phyloP scores from a whole-genome alignment of 306 rosid genomes.

The Ceratonia siliqua region DNA sequence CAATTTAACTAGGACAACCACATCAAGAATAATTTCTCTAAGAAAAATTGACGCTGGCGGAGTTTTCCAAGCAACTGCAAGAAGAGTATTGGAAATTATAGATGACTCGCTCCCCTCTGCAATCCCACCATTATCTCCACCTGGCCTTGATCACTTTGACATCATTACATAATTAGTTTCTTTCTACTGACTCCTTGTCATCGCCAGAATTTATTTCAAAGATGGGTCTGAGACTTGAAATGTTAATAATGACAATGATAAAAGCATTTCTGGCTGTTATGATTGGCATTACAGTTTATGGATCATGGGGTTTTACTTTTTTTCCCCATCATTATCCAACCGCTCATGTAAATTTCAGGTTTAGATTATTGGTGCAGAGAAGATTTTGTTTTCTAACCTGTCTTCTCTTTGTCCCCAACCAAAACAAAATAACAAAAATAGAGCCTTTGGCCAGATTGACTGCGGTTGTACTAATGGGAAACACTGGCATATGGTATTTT shows the following conservation, averaged over 20 bases:
- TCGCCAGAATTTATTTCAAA: no score
- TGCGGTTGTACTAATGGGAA: neutral
- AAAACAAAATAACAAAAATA: no score
- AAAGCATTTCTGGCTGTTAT: conserved; percentile 26
- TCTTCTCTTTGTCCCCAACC: neutral
- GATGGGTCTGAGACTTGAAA: neutral
- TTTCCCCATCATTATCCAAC: conserved; percentile 83
- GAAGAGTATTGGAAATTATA: conserved; percentile 51
- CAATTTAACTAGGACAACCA: conserved; percentile 42
- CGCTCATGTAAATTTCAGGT: conserved; percentile 70
- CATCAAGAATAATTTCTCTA: conserved; percentile 33
- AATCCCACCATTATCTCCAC: conserved; percentile 61
- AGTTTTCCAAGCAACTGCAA: conserved; percentile 44
- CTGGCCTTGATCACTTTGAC: conserved; percentile 36
- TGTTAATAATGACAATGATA: conserved; percentile 13
- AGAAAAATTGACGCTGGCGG: conserved; percentile 42
- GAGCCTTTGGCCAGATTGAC: conserved; percentile 28
- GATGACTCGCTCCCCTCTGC: conserved; percentile 38
- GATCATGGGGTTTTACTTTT: conserved; percentile 45
- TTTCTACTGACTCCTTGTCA: neutral
- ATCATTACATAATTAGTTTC: neutral
- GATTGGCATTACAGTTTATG: conserved; percentile 34
- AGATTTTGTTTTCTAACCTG: conserved; percentile 35
- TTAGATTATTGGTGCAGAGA: conserved; percentile 53
- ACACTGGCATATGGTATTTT: neutral